Evolutionary conservation across 495 filamentous ascomycete species (phyloP).

Genomic region (Penicillium waksmanii): DNA sequence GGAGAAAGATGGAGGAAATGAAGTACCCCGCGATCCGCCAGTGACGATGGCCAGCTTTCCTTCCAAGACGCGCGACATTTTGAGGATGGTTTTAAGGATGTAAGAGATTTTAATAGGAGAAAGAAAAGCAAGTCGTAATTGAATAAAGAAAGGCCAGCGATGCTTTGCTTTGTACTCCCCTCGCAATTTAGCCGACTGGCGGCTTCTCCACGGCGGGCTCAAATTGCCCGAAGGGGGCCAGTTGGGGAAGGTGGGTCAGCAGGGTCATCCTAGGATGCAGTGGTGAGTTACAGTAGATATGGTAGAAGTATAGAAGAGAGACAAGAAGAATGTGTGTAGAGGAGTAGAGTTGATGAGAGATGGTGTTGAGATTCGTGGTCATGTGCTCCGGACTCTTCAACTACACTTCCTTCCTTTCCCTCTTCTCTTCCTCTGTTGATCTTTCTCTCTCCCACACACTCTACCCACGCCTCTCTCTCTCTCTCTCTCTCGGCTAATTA

Average conservation of each 20-base stretch:
- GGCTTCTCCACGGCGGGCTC: slow-evolving; percentile 20
- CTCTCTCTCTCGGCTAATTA: slow-evolving; percentile 1
- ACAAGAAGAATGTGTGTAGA: neutral
- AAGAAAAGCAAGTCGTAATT: neutral
- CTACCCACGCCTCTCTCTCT: neutral
- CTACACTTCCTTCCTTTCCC: slow-evolving; percentile 17
- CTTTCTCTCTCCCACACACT: slow-evolving; percentile 1
- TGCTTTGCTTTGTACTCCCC: slow-evolving; percentile 12
- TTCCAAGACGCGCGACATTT: slow-evolving; percentile 48
- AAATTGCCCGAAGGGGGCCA: slow-evolving; percentile 31
- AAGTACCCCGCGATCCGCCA: slow-evolving; percentile 72
- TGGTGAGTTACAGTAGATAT: neutral
- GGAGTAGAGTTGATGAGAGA: neutral
- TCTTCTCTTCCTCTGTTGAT: neutral
- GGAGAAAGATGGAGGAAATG: slow-evolving; percentile 12
- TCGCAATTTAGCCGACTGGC: slow-evolving; percentile 8
- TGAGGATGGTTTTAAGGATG: neutral
- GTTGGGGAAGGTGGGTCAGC: slow-evolving; percentile 11
- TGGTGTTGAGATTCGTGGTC: neutral
- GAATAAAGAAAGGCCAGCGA: neutral
- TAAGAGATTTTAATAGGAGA: neutral
- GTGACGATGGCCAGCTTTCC: slow-evolving; percentile 78
- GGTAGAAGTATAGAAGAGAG: neutral
- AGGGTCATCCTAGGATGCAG: neutral
- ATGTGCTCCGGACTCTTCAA: slow-evolving; percentile 4